Evolutionary conservation across 345 rosid species (phyloP).

Genomic region (Boechera stricta): DNA sequence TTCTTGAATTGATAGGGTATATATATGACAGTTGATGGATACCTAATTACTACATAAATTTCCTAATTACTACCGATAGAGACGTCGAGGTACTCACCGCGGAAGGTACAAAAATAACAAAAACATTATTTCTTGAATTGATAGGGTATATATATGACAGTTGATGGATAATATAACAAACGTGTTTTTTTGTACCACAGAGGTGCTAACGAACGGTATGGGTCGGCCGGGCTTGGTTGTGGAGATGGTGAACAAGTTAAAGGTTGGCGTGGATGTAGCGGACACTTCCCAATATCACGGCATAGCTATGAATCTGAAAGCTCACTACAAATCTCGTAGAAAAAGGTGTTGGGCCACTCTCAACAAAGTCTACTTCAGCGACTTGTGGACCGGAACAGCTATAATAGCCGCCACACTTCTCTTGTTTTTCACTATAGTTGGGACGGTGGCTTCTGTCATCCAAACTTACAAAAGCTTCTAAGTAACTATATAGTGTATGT

Average conservation of each 20-base stretch:
- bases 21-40: neutral
- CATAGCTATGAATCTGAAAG: constrained; percentile 10
- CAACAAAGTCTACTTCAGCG: neutral
- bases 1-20: too few species aligned
- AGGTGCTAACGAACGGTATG: neutral
- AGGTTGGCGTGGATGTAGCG: neutral
- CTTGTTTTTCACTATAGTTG: neutral
- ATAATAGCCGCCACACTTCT: neutral
- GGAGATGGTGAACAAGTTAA: neutral
- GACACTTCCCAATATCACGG: neutral
- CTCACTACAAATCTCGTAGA: constrained; percentile 1
- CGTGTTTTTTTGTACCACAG: neutral
- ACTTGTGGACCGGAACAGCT: neutral
- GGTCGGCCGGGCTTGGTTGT: constrained; percentile 4
- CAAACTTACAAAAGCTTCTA: constrained; percentile 15
- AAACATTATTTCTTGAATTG: too few species aligned
- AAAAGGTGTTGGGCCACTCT: constrained; percentile 13
- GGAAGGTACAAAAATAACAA: neutral
- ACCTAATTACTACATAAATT: too few species aligned
- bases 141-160: too few species aligned
- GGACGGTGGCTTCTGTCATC: constrained; percentile 5
- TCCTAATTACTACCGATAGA: constrained; percentile 5
- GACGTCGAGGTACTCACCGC: neutral
- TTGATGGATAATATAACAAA: neutral
- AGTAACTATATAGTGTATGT: neutral